These are phyloP conservation scores for Cytospora mali DNA, from an alignment of 2,329 filamentous ascomycete species.

Conservation along the genomic window DNA sequence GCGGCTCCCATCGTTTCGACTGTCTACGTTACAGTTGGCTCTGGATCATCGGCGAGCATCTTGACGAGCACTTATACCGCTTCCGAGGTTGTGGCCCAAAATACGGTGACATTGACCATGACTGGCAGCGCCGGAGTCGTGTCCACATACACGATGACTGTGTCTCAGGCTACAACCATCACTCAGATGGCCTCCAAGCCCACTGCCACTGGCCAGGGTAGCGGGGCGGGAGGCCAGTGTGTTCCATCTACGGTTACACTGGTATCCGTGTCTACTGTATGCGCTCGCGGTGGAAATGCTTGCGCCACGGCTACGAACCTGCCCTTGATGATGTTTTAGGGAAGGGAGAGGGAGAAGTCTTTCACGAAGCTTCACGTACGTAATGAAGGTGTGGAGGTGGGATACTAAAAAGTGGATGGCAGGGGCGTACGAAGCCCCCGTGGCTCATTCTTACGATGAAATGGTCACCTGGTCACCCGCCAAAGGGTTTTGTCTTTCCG, in stretches of 20 bases:
- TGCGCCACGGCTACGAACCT: slow-evolving; percentile 19
- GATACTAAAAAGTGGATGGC: neutral
- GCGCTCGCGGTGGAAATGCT: slow-evolving; percentile 17
- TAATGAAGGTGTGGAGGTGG: no score
- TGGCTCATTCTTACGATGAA: neutral
- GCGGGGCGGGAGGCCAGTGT: slow-evolving; percentile 14
- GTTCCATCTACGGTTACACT: slow-evolving; percentile 24
- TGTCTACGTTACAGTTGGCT: slow-evolving; percentile 24
- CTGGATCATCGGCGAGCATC: slow-evolving; percentile 5
- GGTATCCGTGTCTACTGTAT: slow-evolving; percentile 25
- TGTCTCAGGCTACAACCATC: slow-evolving; percentile 15
- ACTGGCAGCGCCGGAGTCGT: slow-evolving; percentile 19
- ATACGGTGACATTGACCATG: slow-evolving; percentile 23
- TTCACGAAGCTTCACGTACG: no score
- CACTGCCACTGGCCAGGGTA: neutral
- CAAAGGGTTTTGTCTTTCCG: neutral
- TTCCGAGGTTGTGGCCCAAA: slow-evolving; percentile 22
- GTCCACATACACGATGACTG: slow-evolving; percentile 25
- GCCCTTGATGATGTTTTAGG: slow-evolving; percentile 12
- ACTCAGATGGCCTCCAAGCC: slow-evolving; percentile 17
- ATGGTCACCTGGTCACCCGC: neutral
- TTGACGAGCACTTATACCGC: slow-evolving; percentile 25
- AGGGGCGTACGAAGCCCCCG: neutral
- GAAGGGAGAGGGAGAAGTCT: no score
- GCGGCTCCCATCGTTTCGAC: slow-evolving; percentile 20